Evolutionary conservation across 2,329 filamentous ascomycete species (phyloP).

Genomic region (Hymenoscyphus linearis): DNA sequence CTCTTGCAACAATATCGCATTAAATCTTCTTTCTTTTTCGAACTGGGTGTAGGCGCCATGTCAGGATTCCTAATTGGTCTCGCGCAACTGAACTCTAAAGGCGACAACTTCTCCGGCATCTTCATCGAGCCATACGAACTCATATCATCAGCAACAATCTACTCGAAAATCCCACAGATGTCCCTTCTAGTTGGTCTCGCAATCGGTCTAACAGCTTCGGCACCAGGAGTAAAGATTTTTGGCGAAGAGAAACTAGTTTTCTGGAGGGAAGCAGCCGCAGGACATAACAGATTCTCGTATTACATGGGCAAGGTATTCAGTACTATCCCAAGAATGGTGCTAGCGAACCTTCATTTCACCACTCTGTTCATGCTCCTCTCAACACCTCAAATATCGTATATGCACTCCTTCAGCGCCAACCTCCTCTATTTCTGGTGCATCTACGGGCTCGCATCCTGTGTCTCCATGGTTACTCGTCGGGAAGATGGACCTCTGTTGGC

Average conservation of each 20-base stretch:
- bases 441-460: constrained; percentile 47
- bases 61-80: constrained; percentile 51
- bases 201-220: constrained; percentile 49
- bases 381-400: constrained; percentile 45
- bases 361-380: constrained; percentile 44
- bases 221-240: constrained; percentile 52
- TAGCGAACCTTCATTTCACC: constrained; percentile 51
- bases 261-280: constrained; percentile 49
- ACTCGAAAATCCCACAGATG: constrained; percentile 45
- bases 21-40: constrained; percentile 46
- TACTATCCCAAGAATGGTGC: constrained; percentile 45
- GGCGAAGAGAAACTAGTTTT: constrained; percentile 51
- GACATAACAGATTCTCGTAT: constrained; percentile 51
- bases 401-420: constrained; percentile 44
- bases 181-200: constrained; percentile 48
- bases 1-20: constrained; percentile 53
- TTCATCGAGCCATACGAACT: constrained; percentile 46
- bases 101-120: constrained; percentile 48
- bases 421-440: constrained; percentile 54
- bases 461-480: constrained; percentile 49
- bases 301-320: constrained; percentile 51
- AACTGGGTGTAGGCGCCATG: constrained; percentile 47
- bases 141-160: constrained; percentile 47
- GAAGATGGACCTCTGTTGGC: constrained; percentile 53
- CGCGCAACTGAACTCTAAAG: constrained; percentile 43